Evolutionary conservation across 225 moss, liverwort and hornwort genomes (phyloP), one percentile per base, ranked within the genome.

Genomic region (Polytrichum formosum): DNA sequence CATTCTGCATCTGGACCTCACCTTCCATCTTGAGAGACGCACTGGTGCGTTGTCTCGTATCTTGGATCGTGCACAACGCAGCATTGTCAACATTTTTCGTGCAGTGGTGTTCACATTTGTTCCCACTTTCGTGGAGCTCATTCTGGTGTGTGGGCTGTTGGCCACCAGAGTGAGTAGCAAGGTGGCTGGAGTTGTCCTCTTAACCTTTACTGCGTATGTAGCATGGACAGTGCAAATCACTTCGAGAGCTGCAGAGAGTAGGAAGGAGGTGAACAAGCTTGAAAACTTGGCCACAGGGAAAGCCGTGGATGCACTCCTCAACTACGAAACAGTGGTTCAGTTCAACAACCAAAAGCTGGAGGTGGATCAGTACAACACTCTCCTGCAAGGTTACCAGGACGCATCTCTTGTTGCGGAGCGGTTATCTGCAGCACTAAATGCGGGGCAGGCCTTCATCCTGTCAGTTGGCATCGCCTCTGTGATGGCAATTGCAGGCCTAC

Each of bases 311-410:
- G 92, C 96, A 23, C 90, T 96, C 61, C 91, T 96, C 55, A 96
- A 96, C 69, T 96, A 93, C 26, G 96, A 96, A 78, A 96, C 96
- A 46, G 96, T 96, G 65, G 96, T 96, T 63, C 96, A 96, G 91
- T 96, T 96, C 67, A 96, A 96, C 76, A 96, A 96, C 75, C 93
- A 96, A 84, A 81, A 80, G 66, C 68, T 96, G 87, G 96, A 96
- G 84, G 96, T 96, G 76, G 82, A 79, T 26, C 93, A 96, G 77
- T 96, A 96, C 77, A 89, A 90, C 75, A 85, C 59, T 25, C 90
- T 96, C 73, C 81, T 96, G 31, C 88, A 87, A 75, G 87, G 81
- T 72, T 96, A 93, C 74, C 96, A 93, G 67, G 81, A 85, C 61
- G 90, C 93, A 61, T 91, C 96, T 80, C 78, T 96, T 90, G 79